These are phyloP conservation scores for Striga asiatica DNA, from an alignment of 257 asterid genomes.

Conservation along the genomic window DNA sequence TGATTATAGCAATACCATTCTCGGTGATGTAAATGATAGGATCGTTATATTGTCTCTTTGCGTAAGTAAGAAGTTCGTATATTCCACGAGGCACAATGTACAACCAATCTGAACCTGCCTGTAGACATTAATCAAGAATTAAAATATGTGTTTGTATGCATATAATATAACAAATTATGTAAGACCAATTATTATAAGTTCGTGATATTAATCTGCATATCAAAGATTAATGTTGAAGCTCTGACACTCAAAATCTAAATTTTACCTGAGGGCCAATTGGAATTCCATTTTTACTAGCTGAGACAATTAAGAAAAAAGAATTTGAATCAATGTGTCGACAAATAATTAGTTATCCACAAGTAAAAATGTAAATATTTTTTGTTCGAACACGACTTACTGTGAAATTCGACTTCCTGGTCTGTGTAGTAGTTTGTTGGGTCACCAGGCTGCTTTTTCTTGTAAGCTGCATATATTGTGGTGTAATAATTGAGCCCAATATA, in stretches of 20 bases:
- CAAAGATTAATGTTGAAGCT: too few species aligned
- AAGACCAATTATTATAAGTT: neutral
- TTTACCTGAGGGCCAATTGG: constrained; percentile 11
- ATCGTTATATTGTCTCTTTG: constrained; percentile 6
- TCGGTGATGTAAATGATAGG: constrained; percentile 25
- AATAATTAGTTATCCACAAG: neutral
- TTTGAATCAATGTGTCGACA: neutral
- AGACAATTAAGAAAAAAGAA: neutral
- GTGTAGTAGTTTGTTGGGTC: neutral
- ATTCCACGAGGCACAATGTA: constrained; percentile 22
- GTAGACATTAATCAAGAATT: too few species aligned
- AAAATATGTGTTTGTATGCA: too few species aligned
- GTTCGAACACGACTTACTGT: constrained; percentile 3
- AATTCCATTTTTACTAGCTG: neutral
- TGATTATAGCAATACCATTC: too few species aligned
- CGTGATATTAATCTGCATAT: too few species aligned
- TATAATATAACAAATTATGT: too few species aligned
- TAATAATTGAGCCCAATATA: neutral
- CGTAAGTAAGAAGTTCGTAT: constrained; percentile 3
- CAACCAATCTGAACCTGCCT: constrained; percentile 20
- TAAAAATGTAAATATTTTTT: neutral
- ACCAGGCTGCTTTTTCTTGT: neutral
- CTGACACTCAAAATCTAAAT: too few species aligned
- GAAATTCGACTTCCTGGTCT: neutral
- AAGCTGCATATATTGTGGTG: neutral